A percentile compares a stretch with the other conserved stretches of the same genome.
These are phyloP conservation scores for Periglandula ipomoeae DNA, from an alignment of 2,329 filamentous ascomycete genomes.

Conservation along the genomic window DNA sequence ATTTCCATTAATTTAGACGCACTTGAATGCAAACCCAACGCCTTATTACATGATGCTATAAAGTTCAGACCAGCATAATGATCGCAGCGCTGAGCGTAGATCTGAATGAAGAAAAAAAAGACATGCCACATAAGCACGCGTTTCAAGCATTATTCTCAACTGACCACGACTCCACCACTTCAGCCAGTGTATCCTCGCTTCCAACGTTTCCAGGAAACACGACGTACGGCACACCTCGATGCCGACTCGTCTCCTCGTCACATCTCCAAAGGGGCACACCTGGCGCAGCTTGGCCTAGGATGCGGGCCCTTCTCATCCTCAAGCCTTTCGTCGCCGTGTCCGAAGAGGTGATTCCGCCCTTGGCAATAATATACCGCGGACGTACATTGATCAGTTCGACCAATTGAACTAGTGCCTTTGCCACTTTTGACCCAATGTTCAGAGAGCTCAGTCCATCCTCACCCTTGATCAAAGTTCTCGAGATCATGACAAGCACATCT, in stretches of 20 bases:
- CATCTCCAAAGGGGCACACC: slow-evolving; percentile 51
- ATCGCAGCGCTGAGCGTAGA: too few species aligned
- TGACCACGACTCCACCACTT: slow-evolving; percentile 27
- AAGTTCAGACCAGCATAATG: too few species aligned
- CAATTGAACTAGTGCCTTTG: slow-evolving; percentile 39
- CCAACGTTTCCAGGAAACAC: slow-evolving; percentile 53
- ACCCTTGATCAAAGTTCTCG: slow-evolving; percentile 35
- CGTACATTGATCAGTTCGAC: slow-evolving; percentile 32
- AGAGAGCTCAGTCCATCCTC: slow-evolving; percentile 37
- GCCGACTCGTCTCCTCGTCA: slow-evolving; percentile 38
- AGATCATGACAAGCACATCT: slow-evolving; percentile 51
- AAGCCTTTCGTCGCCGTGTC: slow-evolving; percentile 48
- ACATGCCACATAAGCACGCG: neutral
- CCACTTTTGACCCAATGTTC: slow-evolving; percentile 43
- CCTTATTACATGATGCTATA: neutral
- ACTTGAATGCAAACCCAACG: neutral
- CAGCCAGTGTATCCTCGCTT: slow-evolving; percentile 33
- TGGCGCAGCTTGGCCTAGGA: slow-evolving; percentile 46
- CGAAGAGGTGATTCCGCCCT: slow-evolving; percentile 50
- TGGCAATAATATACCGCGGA: slow-evolving; percentile 49
- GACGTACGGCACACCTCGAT: slow-evolving; percentile 42
- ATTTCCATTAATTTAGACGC: too few species aligned
- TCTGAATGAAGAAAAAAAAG: neutral
- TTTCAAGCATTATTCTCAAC: neutral
- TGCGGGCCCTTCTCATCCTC: slow-evolving; percentile 38